A percentile compares a stretch with the other conserved stretches of the same genome.
Evolutionary conservation across 2,329 filamentous ascomycete species (phyloP).

Genomic region (Xylariaceae sp.): DNA sequence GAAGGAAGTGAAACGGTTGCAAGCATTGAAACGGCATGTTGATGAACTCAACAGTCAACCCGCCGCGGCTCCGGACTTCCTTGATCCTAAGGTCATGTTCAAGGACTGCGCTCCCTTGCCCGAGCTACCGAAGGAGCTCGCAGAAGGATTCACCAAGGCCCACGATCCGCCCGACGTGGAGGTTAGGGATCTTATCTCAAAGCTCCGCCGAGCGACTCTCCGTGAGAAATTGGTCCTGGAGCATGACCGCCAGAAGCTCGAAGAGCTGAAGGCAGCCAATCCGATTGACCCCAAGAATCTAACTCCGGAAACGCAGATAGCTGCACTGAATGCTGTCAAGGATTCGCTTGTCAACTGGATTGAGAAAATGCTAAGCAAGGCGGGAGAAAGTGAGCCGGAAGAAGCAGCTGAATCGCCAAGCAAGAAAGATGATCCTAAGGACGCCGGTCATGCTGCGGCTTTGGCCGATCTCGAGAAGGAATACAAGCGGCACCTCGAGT

Average conservation of each 20-base stretch:
- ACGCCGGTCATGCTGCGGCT: conserved; percentile 35
- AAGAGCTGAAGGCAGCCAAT: conserved; percentile 40
- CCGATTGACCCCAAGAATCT: conserved; percentile 35
- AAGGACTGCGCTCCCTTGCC: conserved; percentile 41
- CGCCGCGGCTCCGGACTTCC: conserved; percentile 44
- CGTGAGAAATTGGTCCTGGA: conserved; percentile 52
- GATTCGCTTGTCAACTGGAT: conserved; percentile 61
- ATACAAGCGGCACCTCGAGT: conserved; percentile 49
- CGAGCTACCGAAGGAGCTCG: conserved; percentile 46
- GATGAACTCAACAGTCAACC: conserved; percentile 48
- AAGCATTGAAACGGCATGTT: conserved; percentile 47
- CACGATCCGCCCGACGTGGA: conserved; percentile 36
- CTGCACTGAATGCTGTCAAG: conserved; percentile 52
- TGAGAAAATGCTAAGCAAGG: conserved; percentile 54
- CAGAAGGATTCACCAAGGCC: conserved; percentile 45
- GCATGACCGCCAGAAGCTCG: conserved; percentile 51
- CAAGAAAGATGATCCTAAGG: conserved; percentile 18
- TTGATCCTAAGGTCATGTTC: conserved; percentile 47
- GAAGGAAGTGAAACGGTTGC: conserved; percentile 47
- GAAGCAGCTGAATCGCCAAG: conserved; percentile 16
- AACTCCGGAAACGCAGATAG: conserved; percentile 38
- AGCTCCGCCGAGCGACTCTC: conserved; percentile 54
- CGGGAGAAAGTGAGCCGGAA: conserved; percentile 34
- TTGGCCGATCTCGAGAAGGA: conserved; percentile 48
- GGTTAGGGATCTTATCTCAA: conserved; percentile 44